phyloP scores from a whole-genome alignment of 768 basidiomycete genomes.

The Dendrothele bispora region DNA sequence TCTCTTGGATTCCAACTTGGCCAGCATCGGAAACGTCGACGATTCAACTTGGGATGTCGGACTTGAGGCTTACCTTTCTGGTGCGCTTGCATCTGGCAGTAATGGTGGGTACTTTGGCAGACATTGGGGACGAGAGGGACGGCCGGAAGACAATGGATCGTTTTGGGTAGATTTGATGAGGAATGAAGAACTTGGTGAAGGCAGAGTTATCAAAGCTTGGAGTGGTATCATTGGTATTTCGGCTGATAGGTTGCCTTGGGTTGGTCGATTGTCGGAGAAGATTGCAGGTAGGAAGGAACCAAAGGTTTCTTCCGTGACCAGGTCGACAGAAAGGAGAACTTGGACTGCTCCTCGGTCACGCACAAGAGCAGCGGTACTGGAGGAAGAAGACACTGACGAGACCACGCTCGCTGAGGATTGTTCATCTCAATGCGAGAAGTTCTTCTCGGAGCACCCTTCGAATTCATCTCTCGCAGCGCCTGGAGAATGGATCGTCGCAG shows the following conservation, averaged over 20 bases:
- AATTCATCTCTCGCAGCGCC: slow-evolving; percentile 27
- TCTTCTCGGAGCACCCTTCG: background rate
- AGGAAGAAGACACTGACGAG: background rate
- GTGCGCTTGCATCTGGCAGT: slow-evolving; percentile 52
- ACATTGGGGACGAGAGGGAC: slow-evolving; percentile 30
- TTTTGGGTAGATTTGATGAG: no score
- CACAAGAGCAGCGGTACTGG: background rate
- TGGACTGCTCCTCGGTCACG: slow-evolving; percentile 11
- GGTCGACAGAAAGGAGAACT: background rate
- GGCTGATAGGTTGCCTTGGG: slow-evolving; percentile 66
- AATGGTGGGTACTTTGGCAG: slow-evolving; percentile 56
- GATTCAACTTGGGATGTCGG: slow-evolving; percentile 34
- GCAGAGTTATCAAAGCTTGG: slow-evolving; percentile 58
- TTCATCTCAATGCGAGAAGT: background rate
- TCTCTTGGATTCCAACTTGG: slow-evolving; percentile 16
- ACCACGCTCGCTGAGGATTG: background rate
- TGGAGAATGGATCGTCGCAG: slow-evolving; percentile 74
- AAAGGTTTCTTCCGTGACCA: background rate
- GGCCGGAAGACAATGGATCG: slow-evolving; percentile 14
- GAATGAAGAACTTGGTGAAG: slow-evolving; percentile 35
- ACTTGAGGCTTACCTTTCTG: slow-evolving; percentile 42
- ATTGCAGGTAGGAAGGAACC: slow-evolving; percentile 43
- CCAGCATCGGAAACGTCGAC: slow-evolving; percentile 39
- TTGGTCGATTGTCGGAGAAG: slow-evolving; percentile 55
- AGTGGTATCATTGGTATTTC: slow-evolving; percentile 65